Percentiles rank a stretch among this genome's conserved stretches.
Conservation (phyloP, 805 yeast species). For the Candida ponderosae region DNA sequence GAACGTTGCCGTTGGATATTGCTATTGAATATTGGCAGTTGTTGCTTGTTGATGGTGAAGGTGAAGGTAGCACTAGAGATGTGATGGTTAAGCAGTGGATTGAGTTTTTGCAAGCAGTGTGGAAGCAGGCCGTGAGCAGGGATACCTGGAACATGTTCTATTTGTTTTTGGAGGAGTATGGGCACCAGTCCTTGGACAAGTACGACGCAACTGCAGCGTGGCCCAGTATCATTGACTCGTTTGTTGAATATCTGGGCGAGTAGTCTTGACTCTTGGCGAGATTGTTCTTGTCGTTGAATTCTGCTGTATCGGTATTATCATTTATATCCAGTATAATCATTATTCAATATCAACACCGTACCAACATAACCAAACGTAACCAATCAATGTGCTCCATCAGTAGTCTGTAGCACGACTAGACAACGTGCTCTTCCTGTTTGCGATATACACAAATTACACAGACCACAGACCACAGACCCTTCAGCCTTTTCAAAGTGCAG, state of each 20-base stretch:
- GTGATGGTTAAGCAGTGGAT: constrained; percentile 47
- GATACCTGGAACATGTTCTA: constrained; percentile 87
- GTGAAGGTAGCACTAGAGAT: constrained; percentile 15
- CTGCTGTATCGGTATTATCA: too few relatives aligned
- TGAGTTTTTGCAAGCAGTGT: constrained; percentile 36
- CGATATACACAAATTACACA: too few relatives aligned
- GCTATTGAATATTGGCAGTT: constrained; percentile 77
- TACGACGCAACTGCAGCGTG: constrained; percentile 84
- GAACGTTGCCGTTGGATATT: constrained; percentile 44
- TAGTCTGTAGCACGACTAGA: too few relatives aligned
- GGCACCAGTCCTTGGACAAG: constrained; percentile 45
- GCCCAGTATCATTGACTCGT: constrained; percentile 87
- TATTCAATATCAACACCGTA: too few relatives aligned
- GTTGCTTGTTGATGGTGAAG: constrained; percentile 29
- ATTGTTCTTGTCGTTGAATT: too few relatives aligned
- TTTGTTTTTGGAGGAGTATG: constrained; percentile 48
- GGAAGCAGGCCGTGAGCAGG: constrained; percentile 44
- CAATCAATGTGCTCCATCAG: too few relatives aligned
- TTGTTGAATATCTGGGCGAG: constrained; percentile 46
- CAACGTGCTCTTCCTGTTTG: too few relatives aligned
- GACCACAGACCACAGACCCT: too few relatives aligned
- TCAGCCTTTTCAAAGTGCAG: too few relatives aligned
- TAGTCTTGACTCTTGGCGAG: background rate
- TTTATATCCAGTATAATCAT: too few relatives aligned
- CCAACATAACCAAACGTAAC: too few relatives aligned